A percentile compares a stretch with the other conserved stretches of the same genome.
Evolutionary conservation across 1,284 basidiomycete genomes (phyloP).

Genomic region (Schizopora paradoxa): DNA sequence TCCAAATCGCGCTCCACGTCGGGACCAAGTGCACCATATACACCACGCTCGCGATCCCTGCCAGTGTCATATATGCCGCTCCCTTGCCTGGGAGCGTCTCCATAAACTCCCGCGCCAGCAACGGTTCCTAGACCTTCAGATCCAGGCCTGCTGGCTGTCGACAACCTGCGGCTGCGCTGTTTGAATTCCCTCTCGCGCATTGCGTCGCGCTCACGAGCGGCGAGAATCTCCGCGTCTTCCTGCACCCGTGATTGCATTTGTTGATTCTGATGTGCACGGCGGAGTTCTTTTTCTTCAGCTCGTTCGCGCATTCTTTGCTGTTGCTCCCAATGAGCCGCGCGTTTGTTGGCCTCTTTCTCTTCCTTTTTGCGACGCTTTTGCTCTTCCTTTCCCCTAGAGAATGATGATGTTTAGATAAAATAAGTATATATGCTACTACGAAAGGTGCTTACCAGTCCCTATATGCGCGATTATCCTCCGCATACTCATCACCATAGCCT

Average conservation of each 20-base stretch:
- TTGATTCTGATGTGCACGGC: too few species aligned
- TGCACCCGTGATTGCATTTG: too few species aligned
- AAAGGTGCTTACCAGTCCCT: slow-evolving; percentile 44
- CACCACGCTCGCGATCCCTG: too few species aligned
- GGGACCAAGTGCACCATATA: slow-evolving; percentile 12
- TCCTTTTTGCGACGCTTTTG: slow-evolving; percentile 26
- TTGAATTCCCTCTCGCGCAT: slow-evolving; percentile 26
- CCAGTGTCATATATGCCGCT: slow-evolving; percentile 1
- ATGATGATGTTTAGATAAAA: neutral
- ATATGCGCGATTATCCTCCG: slow-evolving; percentile 29
- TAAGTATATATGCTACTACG: slow-evolving; percentile 7
- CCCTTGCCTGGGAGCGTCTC: slow-evolving; percentile 5
- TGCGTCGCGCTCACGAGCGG: slow-evolving; percentile 22
- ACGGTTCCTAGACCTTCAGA: slow-evolving; percentile 4
- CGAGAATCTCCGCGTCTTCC: slow-evolving; percentile 3
- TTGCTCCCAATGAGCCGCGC: slow-evolving; percentile 38
- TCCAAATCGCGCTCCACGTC: slow-evolving; percentile 15
- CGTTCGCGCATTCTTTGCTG: slow-evolving; percentile 35
- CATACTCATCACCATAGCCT: slow-evolving; percentile 7
- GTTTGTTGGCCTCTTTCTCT: slow-evolving; percentile 49
- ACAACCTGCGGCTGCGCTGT: slow-evolving; percentile 23
- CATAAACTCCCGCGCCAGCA: slow-evolving; percentile 7
- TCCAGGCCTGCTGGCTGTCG: slow-evolving; percentile 10
- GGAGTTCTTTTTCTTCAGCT: slow-evolving; percentile 48
- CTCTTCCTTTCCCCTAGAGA: slow-evolving; percentile 23